Conservation (phyloP, 164 flowering plant species). For the Liriodendron chinense region DNA sequence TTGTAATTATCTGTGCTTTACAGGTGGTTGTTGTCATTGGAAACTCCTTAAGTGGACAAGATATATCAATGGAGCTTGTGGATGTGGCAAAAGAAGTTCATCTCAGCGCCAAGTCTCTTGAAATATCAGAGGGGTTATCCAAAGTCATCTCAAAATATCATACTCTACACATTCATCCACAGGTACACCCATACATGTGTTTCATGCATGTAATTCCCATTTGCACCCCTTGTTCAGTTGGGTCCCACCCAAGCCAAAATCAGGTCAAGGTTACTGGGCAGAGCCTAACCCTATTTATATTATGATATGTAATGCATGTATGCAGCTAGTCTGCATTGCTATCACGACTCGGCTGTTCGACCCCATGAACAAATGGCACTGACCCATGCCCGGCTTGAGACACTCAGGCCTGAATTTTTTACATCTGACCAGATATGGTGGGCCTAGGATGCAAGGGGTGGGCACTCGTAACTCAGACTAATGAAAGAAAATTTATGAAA, state of each 20-base stretch:
- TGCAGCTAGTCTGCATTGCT: not conserved
- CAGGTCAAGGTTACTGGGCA: too few species aligned
- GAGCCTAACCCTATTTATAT: too few species aligned
- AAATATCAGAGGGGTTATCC: slow-evolving; percentile 58
- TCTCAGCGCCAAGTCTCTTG: slow-evolving; percentile 59
- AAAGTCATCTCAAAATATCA: slow-evolving; percentile 67
- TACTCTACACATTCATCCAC: slow-evolving; percentile 61
- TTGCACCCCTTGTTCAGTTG: not conserved
- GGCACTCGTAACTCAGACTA: not conserved
- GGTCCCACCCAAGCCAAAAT: too few species aligned
- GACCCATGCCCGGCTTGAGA: not conserved
- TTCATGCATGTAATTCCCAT: too few species aligned
- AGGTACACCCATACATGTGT: slow-evolving; percentile 34
- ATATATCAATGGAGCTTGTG: slow-evolving; percentile 83
- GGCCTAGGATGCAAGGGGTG: not conserved
- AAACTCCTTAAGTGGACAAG: slow-evolving; percentile 73
- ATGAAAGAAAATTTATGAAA: not conserved
- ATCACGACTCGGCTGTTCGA: not conserved
- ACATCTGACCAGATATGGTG: too few species aligned
- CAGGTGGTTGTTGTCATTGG: slow-evolving; percentile 93
- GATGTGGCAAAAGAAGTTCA: slow-evolving; percentile 79
- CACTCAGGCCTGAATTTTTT: too few species aligned
- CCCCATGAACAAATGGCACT: not conserved
- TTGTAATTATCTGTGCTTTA: not conserved
- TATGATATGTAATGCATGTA: not conserved